These are phyloP conservation scores for Rhododendron williamsianum DNA, from an alignment of 148 eudicot genomes.

Conservation along the genomic window DNA sequence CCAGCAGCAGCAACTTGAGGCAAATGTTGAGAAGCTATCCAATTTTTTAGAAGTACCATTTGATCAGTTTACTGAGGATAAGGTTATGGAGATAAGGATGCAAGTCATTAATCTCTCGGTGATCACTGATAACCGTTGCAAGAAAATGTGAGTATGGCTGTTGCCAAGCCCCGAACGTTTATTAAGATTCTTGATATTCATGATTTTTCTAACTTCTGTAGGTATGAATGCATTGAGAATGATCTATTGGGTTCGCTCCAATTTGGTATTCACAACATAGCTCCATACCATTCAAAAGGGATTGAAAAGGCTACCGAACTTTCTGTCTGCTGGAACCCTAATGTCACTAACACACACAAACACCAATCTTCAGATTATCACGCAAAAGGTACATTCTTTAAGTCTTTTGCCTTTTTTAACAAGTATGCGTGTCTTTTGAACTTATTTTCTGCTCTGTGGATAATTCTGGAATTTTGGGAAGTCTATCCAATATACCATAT, in stretches of 20 bases:
- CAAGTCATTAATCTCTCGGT: constrained; percentile 40
- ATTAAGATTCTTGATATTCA: neutral
- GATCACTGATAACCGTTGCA: constrained; percentile 49
- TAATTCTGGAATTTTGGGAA: neutral
- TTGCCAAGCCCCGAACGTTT: neutral
- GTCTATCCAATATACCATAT: neutral
- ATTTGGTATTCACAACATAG: constrained; percentile 37
- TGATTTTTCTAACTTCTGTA: constrained; percentile 18
- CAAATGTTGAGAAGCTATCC: constrained; percentile 65
- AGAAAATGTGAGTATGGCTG: constrained; percentile 49
- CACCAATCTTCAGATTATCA: constrained; percentile 12
- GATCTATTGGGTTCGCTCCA: constrained; percentile 56
- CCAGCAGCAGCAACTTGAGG: constrained; percentile 78
- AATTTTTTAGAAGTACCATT: constrained; percentile 52
- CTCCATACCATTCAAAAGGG: constrained; percentile 53
- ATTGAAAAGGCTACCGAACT: constrained; percentile 52
- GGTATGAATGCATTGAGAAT: constrained; percentile 67
- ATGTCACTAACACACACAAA: constrained; percentile 13
- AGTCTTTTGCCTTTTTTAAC: neutral
- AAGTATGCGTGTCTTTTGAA: neutral
- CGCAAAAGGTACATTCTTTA: constrained; percentile 23
- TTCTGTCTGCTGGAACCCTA: constrained; percentile 19
- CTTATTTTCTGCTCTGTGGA: neutral
- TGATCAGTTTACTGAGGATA: constrained; percentile 32
- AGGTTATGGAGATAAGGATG: constrained; percentile 33